phyloP scores from a whole-genome alignment of 148 eudicot genomes.

The Polygonum aviculare region DNA sequence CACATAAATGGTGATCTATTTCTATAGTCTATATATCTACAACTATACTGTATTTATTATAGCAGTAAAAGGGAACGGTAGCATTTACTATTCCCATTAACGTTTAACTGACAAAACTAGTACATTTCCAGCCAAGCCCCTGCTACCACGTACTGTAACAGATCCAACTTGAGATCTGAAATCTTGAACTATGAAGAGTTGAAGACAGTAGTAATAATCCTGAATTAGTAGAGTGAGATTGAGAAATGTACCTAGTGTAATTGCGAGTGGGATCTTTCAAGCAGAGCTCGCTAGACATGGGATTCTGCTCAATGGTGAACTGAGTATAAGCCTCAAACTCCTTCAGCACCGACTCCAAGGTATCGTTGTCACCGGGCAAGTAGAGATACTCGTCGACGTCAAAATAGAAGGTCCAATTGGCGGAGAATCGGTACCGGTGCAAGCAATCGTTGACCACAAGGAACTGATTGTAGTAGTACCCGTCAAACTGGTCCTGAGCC shows the following conservation, averaged over 20 bases:
- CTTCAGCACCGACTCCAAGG: slow-evolving; percentile 23
- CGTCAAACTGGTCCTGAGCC: slow-evolving; percentile 42
- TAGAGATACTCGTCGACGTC: slow-evolving; percentile 58
- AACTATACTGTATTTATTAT: too few relatives aligned
- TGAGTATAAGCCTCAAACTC: slow-evolving; percentile 35
- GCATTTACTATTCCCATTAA: not conserved
- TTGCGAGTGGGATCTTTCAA: slow-evolving; percentile 33
- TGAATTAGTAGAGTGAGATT: not conserved
- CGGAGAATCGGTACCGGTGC: slow-evolving; percentile 32
- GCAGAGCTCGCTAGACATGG: slow-evolving; percentile 51
- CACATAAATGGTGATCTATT: too few relatives aligned
- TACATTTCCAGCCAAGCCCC: not conserved
- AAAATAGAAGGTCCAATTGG: slow-evolving; percentile 51
- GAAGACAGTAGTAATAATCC: not conserved
- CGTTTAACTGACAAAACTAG: not conserved
- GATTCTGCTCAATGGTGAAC: slow-evolving; percentile 56
- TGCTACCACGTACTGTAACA: not conserved
- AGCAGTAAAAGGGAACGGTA: too few relatives aligned
- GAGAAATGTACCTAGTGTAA: slow-evolving; percentile 28
- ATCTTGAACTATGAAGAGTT: not conserved
- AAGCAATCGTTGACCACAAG: slow-evolving; percentile 55
- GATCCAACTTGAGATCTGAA: not conserved
- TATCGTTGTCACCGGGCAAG: slow-evolving; percentile 22
- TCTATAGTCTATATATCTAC: too few relatives aligned
- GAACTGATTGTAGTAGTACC: slow-evolving; percentile 59